Percentiles rank a stretch among this genome's conserved stretches.
phyloP scores from a whole-genome alignment of 441 rosid genomes.

The Flueggea neowawraea region DNA sequence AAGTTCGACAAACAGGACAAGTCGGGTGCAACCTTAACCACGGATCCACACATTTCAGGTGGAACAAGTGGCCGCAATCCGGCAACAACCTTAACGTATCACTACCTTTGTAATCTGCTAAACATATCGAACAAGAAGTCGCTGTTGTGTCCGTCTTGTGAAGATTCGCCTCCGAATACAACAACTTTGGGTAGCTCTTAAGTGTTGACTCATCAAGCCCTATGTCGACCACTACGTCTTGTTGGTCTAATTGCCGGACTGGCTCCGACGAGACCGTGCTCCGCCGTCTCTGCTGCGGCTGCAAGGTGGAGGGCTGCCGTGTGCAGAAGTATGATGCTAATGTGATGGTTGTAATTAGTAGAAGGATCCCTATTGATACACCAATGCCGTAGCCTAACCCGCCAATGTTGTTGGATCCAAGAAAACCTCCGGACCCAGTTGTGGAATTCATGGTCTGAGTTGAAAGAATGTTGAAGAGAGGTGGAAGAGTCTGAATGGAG shows the following conservation, averaged over 20 bases:
- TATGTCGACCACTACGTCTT: slow-evolving; percentile 27
- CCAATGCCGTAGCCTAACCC: slow-evolving; percentile 82
- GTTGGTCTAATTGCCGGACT: background rate
- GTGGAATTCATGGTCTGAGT: slow-evolving; percentile 30
- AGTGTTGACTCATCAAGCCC: slow-evolving; percentile 83
- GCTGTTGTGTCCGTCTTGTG: slow-evolving; percentile 39
- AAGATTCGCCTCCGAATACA: slow-evolving; percentile 61
- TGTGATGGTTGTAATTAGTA: slow-evolving; percentile 89
- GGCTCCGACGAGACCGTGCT: slow-evolving; percentile 1
- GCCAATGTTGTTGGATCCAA: slow-evolving; percentile 44
- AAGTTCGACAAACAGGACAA: slow-evolving; percentile 64
- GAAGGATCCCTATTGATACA: slow-evolving; percentile 71
- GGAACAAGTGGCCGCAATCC: slow-evolving; percentile 61
- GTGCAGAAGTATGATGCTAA: slow-evolving; percentile 84
- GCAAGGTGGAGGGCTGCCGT: slow-evolving; percentile 18
- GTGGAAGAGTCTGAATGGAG: background rate
- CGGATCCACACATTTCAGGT: slow-evolving; percentile 56
- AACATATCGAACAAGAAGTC: slow-evolving; percentile 55
- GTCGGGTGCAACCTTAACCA: slow-evolving; percentile 60
- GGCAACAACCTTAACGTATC: slow-evolving; percentile 55
- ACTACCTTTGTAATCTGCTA: slow-evolving; percentile 50
- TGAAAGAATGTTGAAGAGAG: slow-evolving; percentile 5
- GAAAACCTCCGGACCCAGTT: slow-evolving; percentile 26
- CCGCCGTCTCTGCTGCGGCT: slow-evolving; percentile 2
- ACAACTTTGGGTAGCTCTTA: slow-evolving; percentile 67